Base-by-base conservation (phyloP, 2,329 filamentous ascomycete genomes). In the Talaromyces sp. region DNA sequence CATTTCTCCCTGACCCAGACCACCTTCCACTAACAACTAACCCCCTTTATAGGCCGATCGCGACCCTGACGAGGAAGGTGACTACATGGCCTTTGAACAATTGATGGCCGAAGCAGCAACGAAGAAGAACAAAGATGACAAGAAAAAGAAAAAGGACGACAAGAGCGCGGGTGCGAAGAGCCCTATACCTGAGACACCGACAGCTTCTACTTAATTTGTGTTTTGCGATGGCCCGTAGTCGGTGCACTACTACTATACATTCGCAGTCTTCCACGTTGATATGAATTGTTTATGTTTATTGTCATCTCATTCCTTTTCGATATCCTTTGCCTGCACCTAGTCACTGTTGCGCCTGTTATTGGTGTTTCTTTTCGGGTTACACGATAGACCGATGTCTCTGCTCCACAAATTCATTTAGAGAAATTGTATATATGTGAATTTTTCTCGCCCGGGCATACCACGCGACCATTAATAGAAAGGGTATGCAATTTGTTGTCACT, bases 21-120 rank as follows among this genome's bases (percentile, higher is more conserved):
- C 36, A 40, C n/a, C 16, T 40, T 40, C 12, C 36, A n/a, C 36
- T 40, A 40, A 40, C 36, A 40, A 40, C 36, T 23, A 23, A 23
- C 23, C 23, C 36, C 5, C 14, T 40, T n/a, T n/a, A 23, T 23
- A 97, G 93, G 91, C 94, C 47, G 85, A 90, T 75, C 88, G 95
- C 65, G 89, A 94, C 60, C 89, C 94, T 50, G 95, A 99, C 66
- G 95, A 99, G 80, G 95, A 99, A 78, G 94, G 95, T 66, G 95
- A 98, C 71, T 98, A 96, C 78, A 96, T 99, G 86, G 93, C 94
- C 16, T 99, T 99, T 69, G 95, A 99, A 76, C 92, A 98, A 77
- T 87, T 99, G 61, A 96, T 99, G 76, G 93, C 95, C 57, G 95
- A 99, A 75, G 94, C 94, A 4, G 92, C 93, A 61, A 89, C 92